Conservation (phyloP, 805 yeast genomes). For the Kluyveromyces siamensis region DNA sequence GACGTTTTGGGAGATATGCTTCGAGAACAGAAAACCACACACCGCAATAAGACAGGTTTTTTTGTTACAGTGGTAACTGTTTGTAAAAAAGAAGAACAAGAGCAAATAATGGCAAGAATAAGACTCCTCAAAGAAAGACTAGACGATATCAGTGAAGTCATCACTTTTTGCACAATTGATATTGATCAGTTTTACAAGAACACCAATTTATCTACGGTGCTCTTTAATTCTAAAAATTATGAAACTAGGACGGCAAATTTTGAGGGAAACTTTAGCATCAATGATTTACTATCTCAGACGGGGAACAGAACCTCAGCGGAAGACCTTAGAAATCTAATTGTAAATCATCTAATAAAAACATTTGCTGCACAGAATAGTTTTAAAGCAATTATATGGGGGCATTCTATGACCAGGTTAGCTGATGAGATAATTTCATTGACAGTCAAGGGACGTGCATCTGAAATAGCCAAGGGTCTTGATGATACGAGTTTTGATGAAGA, state of each 20-base stretch:
- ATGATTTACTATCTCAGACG: constrained; percentile 13
- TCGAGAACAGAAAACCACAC: constrained; percentile 51
- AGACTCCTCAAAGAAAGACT: constrained; percentile 11
- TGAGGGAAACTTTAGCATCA: constrained; percentile 2
- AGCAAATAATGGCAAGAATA: constrained; percentile 9
- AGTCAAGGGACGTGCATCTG: constrained; percentile 79
- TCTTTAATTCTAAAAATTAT: constrained; percentile 25
- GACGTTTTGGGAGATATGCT: constrained; percentile 57
- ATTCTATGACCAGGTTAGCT: constrained; percentile 76
- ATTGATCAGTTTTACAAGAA: constrained; percentile 33
- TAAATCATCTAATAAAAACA: constrained; percentile 37
- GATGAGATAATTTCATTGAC: constrained; percentile 70
- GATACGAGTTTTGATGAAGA: constrained; percentile 31
- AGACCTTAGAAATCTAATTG: constrained; percentile 46
- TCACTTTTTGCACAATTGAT: constrained; percentile 33
- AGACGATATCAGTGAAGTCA: constrained; percentile 25
- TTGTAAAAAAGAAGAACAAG: constrained; percentile 34
- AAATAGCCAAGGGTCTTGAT: constrained; percentile 43
- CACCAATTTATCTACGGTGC: constrained; percentile 24
- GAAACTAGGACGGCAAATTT: background rate
- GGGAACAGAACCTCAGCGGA: constrained; percentile 54
- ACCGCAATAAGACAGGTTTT: constrained; percentile 64
- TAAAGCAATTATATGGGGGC: constrained; percentile 58
- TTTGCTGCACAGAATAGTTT: constrained; percentile 39
- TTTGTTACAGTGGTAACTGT: constrained; percentile 38